Evolutionary conservation across 441 rosid species (phyloP), one percentile per base, ranked within the genome.

Genomic region (Euphorbia celastroides): DNA sequence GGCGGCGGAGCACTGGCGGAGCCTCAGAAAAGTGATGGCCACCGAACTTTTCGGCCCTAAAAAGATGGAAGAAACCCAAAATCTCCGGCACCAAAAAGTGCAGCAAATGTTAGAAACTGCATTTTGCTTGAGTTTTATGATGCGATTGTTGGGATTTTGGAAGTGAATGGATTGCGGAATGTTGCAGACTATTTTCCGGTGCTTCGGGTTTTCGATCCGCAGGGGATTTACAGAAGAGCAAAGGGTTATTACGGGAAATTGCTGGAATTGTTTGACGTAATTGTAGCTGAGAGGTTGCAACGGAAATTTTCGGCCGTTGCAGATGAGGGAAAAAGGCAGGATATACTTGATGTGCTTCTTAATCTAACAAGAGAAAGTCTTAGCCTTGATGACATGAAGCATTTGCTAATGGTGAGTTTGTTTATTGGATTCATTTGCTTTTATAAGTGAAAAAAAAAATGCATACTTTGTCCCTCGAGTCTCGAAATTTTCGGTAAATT

Each of bases 121-220:
- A 41, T 13, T 16, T 19, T 5, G 27, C 67, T 17, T 7, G 57
- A 64, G 27, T 46, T 64, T 9, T 46, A 64, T 11, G 38, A 64
- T 5, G 10, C 32, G 5, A 55, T 48, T 5, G 0, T 26, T 0
- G 27, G 4, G 17, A n/a, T 64, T 1, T 8, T 27, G 38, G 23
- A 27, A 16, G 8, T 9, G 19, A 3, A 10, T 3, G 58, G 58
- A 64, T 48, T 14, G 19, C 58, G 44, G 6, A 64, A 64, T 2
- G 4, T 64, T 10, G 42, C 58, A 23, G 58, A 64, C n/a, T 64
- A 64, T 64, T 50, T 64, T 11, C 67, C 67, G 0, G 1, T 64
- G 1, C 28, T 64, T 28, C 2, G 41, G 23, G 19, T 12, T 5
- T 0, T 64, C 5, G 67, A 50, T 50, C 58, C 58, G 9, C 58